A percentile compares a stretch with the other conserved stretches of the same genome.
Conservation (phyloP, 2,329 filamentous ascomycete species). For the Ophiostoma ulmi region DNA sequence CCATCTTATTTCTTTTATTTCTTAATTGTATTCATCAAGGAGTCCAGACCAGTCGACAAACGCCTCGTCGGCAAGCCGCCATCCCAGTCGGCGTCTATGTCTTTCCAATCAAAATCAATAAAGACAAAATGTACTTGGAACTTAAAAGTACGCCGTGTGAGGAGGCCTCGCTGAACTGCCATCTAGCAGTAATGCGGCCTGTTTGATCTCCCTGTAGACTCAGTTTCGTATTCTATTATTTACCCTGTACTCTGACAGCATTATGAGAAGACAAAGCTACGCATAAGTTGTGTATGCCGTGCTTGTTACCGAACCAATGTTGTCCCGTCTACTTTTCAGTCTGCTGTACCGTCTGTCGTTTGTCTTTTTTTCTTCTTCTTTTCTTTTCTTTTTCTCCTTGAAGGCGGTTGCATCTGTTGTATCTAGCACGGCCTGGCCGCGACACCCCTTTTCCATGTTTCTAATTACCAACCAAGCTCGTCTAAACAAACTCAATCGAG, state of each 20-base stretch:
- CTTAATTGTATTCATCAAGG: not conserved
- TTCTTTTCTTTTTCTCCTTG: not conserved
- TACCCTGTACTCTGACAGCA: not conserved
- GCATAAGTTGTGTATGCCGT: slow-evolving; percentile 1
- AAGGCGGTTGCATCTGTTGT: not conserved
- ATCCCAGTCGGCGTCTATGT: not conserved
- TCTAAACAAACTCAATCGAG: no score
- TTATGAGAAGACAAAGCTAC: not conserved
- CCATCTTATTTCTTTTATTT: not conserved
- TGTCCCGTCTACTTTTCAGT: not conserved
- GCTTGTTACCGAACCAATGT: not conserved
- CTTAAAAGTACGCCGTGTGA: not conserved
- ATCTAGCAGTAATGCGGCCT: not conserved
- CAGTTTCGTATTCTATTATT: not conserved
- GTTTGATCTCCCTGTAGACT: not conserved
- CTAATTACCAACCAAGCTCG: not conserved
- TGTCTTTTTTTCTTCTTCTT: not conserved
- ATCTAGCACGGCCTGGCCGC: not conserved
- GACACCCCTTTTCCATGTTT: not conserved
- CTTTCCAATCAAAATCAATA: no score
- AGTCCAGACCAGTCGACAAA: not conserved
- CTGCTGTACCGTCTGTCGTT: not conserved
- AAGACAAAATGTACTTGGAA: no score
- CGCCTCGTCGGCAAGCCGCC: slow-evolving; percentile 3
- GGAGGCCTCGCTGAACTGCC: slow-evolving; percentile 1